Conservation (phyloP, 2,329 filamentous ascomycete genomes). For the Fusarium neocosmosporiellum region DNA sequence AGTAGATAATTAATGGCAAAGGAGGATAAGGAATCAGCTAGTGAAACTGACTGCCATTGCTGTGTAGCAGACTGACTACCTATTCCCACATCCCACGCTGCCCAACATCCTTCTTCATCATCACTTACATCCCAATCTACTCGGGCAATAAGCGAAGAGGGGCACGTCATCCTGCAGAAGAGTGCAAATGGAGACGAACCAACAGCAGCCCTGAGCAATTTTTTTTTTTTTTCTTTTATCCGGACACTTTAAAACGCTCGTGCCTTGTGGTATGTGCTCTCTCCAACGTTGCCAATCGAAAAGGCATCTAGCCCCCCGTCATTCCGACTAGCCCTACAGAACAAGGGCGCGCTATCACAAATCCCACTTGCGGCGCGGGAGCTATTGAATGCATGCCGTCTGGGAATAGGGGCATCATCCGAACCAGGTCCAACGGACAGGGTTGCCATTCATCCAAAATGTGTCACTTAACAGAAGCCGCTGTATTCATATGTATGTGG, state of each 20-base stretch:
- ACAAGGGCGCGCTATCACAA: neutral
- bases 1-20: neutral
- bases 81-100: neutral
- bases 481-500: neutral
- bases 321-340: neutral
- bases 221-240: neutral
- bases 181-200: neutral
- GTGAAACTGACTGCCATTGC: neutral
- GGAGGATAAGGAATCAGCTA: neutral
- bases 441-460: neutral
- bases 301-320: neutral
- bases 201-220: neutral
- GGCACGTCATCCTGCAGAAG: neutral
- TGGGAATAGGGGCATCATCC: conserved; percentile 5
- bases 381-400: neutral
- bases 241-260: neutral
- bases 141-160: neutral
- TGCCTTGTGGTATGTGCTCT: neutral
- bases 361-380: neutral
- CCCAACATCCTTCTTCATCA: neutral
- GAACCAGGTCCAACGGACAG: neutral
- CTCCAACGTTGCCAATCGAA: neutral
- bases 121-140: neutral
- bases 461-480: neutral
- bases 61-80: neutral